A percentile compares a stretch with the other conserved stretches of the same genome.
Evolutionary conservation across 768 basidiomycete genomes (phyloP).

Genomic region (Solioccasus polychromus): DNA sequence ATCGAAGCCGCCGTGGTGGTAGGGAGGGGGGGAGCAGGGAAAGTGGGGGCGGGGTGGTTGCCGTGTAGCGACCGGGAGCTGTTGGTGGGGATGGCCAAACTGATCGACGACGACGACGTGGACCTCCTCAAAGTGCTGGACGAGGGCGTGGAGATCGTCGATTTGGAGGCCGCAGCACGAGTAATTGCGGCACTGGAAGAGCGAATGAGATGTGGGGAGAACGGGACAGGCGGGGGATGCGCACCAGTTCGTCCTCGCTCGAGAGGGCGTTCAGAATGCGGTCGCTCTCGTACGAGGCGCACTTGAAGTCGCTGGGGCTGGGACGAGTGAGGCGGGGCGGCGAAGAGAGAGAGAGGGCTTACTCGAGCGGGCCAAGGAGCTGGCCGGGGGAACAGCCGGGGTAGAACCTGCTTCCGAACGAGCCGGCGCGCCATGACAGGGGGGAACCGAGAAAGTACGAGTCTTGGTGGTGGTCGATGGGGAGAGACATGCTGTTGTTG

Average conservation of each 20-base stretch:
- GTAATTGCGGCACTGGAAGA: slow-evolving; percentile 73
- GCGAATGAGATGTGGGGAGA: not conserved
- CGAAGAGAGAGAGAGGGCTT: slow-evolving; percentile 25
- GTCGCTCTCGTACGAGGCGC: slow-evolving; percentile 57
- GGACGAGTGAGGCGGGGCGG: not conserved
- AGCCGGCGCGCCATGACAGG: slow-evolving; percentile 66
- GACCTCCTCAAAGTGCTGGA: slow-evolving; percentile 90
- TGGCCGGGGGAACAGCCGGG: slow-evolving; percentile 63
- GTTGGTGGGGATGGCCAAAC: slow-evolving; percentile 36
- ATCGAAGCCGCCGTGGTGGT: slow-evolving; percentile 51
- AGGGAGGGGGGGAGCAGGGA: slow-evolving; percentile 26
- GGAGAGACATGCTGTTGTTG: no score
- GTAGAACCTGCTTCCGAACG: slow-evolving; percentile 61
- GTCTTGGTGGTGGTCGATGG: no score
- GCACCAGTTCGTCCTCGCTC: slow-evolving; percentile 69
- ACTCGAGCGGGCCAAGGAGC: slow-evolving; percentile 66
- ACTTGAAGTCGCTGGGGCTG: slow-evolving; percentile 47
- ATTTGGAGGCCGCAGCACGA: slow-evolving; percentile 84
- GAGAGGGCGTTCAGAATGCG: slow-evolving; percentile 65
- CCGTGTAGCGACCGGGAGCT: slow-evolving; percentile 19
- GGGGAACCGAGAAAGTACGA: slow-evolving; percentile 74
- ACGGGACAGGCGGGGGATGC: slow-evolving; percentile 9
- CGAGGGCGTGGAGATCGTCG: slow-evolving; percentile 73
- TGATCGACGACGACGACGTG: slow-evolving; percentile 74
- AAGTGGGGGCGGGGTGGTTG: slow-evolving; percentile 33